Base-by-base conservation (phyloP, 106 monocot species). In the Iris macrosiphon region DNA sequence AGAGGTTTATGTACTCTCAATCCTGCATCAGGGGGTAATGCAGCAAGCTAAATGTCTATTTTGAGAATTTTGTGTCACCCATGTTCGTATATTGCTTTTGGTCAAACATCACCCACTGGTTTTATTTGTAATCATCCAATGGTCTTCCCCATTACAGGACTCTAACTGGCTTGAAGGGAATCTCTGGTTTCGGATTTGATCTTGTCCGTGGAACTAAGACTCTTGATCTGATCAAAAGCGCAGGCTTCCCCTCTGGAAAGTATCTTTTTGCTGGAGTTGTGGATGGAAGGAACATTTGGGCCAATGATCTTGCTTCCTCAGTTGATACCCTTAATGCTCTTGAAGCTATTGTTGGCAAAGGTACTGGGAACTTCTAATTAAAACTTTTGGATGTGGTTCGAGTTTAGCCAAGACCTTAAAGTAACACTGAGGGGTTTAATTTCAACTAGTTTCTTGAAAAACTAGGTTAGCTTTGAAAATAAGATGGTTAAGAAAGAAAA, bases 251-350 rank as follows among this genome's bases (percentile, higher is more conserved):
- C 10, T 59, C 59, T 59, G 59, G 59, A 59, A 59, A 59, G 41
- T 59, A 59, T 59, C 59, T 59, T n/a, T 59, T 59, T 44, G 59
- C 59, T 44, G 42, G 59, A 30, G 29, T 59, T 30, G 59, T 59
- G 41, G 59, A 59, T 59, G 59, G 59, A 42, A 41, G 59, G 16
- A 59, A 59, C 59, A 59, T 59, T 44, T 59, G 59, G 59, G 59
- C 59, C 25, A 59, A 59, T 29, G 59, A 59, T 44, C 59, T 59
- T 59, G 1, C 29, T 43, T 9, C 26, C 17, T 59, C 59, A 13
- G 40, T 59, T 9, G 16, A 41, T 41, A 59, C 38, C 25, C 59
- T 59, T 12, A 18, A 59, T 15, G 29, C 40, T 30, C 59, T 59
- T 30, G 43, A 44, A 41, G 28, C 15, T 44, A 14, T 59, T 59